These are phyloP conservation scores for Umbelopsis sp. DNA, from an alignment of 192 early-diverging fungal genomes.

Conservation along the genomic window DNA sequence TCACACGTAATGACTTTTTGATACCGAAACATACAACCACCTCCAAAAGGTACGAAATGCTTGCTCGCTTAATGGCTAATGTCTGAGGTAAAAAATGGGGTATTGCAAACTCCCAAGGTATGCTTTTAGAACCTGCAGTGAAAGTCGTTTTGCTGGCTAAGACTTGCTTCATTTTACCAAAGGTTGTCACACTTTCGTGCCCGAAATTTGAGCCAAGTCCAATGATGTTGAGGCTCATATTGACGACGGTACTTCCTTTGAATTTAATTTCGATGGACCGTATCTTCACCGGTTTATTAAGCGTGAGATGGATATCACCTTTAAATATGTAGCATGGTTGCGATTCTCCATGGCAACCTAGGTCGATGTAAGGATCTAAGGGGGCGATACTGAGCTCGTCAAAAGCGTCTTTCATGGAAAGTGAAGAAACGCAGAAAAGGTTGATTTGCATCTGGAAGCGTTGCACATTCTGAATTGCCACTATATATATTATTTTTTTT, in stretches of 20 bases:
- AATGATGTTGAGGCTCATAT: not conserved
- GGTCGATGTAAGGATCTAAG: slow-evolving; percentile 18
- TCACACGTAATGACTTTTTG: slow-evolving; percentile 25
- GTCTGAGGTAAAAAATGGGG: slow-evolving; percentile 29
- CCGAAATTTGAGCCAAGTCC: not conserved
- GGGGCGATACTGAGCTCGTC: slow-evolving; percentile 29
- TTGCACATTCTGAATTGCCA: slow-evolving; percentile 3
- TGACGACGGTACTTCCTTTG: slow-evolving; percentile 31
- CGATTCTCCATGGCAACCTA: not conserved
- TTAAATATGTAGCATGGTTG: slow-evolving; percentile 18
- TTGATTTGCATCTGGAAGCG: not conserved
- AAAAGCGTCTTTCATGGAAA: slow-evolving; percentile 32
- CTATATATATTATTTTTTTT: slow-evolving; percentile 1
- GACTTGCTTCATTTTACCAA: slow-evolving; percentile 23
- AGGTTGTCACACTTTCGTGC: not conserved
- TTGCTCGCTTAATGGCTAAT: slow-evolving; percentile 23
- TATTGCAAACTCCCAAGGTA: slow-evolving; percentile 35
- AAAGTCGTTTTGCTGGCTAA: slow-evolving; percentile 18
- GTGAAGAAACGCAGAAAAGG: slow-evolving; percentile 1
- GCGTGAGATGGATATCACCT: slow-evolving; percentile 21
- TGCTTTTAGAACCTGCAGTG: slow-evolving; percentile 23
- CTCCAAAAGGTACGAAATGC: slow-evolving; percentile 21
- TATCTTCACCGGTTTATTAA: slow-evolving; percentile 32
- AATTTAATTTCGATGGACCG: slow-evolving; percentile 37
- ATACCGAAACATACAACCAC: slow-evolving; percentile 24